Evolutionary conservation across 2,329 filamentous ascomycete species (phyloP), one percentile per base, ranked within the genome.

Genomic region (Trichoderma koningiopsis): DNA sequence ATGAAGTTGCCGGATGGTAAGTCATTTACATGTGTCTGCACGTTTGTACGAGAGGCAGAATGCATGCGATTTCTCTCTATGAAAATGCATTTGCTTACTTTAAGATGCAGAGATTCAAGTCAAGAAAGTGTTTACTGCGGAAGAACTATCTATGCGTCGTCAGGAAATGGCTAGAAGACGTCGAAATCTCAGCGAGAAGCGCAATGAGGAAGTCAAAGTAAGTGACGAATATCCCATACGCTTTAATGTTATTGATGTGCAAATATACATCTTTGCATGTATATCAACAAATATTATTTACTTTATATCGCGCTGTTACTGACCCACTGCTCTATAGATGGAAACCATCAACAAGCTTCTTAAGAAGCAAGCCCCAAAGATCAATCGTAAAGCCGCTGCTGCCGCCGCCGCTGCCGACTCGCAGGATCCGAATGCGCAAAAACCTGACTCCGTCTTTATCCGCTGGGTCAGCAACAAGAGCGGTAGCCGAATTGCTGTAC

Each of bases 341-440:
- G 92, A 95, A 83, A 96, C 92, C 0, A 95, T 96, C 86, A 94
- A 96, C 83, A 94, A 94, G 75, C 88, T 96, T 2, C 88, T 96
- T 64, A 94, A 94, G 80, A 94, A 94, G 77, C 92, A 94, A 78
- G 91, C 92, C 0, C 90, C 92, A 29, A 94, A 95, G 79, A 88
- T 88, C 68, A 90, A 86, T 72, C 83, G 84, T 72, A 87, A 86
- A 73, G 84, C 79, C 37, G 84, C 77, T 56, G 77, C 74, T 69
- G 82, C 73, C 70, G 81, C 71, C 64, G 76, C 74, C 67, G 86
- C 83, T 40, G 85, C 85, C 13, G 84, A 83, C 11, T 82, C 81
- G 2, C 82, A 83, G 8, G 86, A 86, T 61, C 80, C 78, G 1
- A 83, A 84, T 2, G 72, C 77, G 2, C 81, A 82, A 47, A 87